Evolutionary conservation across 352 stramenopile species (phyloP).

Genomic region (Pythium plurisporium): DNA sequence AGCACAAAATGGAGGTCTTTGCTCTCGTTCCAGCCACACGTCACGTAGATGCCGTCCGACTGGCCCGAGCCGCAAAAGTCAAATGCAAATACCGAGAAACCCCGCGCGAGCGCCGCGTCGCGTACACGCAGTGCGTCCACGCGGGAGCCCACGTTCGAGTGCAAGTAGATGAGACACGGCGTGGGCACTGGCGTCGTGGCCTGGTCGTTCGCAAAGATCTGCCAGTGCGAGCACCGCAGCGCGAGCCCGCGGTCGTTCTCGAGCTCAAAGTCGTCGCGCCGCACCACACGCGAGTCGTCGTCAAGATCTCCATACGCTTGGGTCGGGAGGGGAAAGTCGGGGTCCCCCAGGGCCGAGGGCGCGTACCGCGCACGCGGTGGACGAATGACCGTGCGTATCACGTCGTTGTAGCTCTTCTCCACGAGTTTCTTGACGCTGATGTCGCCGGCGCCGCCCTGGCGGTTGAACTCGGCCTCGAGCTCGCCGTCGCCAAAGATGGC

Average conservation of each 20-base stretch:
- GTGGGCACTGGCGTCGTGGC: slow-evolving; percentile 17
- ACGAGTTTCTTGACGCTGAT: slow-evolving; percentile 73
- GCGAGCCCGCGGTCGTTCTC: slow-evolving; percentile 66
- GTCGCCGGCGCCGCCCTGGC: slow-evolving; percentile 53
- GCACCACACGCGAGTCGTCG: slow-evolving; percentile 20
- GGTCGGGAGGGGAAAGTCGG: slow-evolving; percentile 35
- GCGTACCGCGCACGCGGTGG: slow-evolving; percentile 58
- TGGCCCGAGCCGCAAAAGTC: slow-evolving; percentile 76
- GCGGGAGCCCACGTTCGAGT: slow-evolving; percentile 80
- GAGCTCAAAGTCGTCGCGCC: slow-evolving; percentile 56
- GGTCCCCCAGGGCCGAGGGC: slow-evolving; percentile 40
- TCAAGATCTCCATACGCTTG: slow-evolving; percentile 11
- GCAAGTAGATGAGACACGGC: slow-evolving; percentile 74
- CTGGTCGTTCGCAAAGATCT: slow-evolving; percentile 34
- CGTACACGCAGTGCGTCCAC: slow-evolving; percentile 65
- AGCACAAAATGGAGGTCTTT: slow-evolving; percentile 71
- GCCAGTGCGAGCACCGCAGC: slow-evolving; percentile 73
- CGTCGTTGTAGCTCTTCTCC: slow-evolving; percentile 66
- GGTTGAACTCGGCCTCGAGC: slow-evolving; percentile 67
- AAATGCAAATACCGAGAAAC: slow-evolving; percentile 78
- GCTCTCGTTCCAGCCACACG: slow-evolving; percentile 81
- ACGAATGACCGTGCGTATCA: slow-evolving; percentile 73
- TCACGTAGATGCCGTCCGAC: slow-evolving; percentile 82
- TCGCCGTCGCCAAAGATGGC: slow-evolving; percentile 81
- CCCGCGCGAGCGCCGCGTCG: slow-evolving; percentile 49